phyloP scores from a whole-genome alignment of 1,284 basidiomycete genomes.

The Trametes sp. region DNA sequence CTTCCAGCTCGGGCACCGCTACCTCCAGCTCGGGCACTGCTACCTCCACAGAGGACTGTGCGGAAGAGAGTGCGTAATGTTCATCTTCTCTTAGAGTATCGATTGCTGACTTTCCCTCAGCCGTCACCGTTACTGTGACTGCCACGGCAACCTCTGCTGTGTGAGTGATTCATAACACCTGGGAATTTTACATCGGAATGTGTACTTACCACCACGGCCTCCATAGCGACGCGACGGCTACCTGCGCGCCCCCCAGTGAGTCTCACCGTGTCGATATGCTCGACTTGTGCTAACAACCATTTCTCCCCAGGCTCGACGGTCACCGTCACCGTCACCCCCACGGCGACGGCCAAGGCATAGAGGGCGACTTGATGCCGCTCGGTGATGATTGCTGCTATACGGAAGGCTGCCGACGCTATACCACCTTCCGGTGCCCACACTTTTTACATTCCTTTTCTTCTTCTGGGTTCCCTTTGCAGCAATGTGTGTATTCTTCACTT shows the following conservation, averaged over 20 bases:
- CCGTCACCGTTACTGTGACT: conserved; percentile 36
- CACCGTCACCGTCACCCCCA: conserved; percentile 25
- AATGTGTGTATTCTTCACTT: conserved; percentile 21
- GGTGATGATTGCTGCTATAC: conserved; percentile 25
- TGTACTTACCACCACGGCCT: not conserved
- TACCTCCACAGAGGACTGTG: conserved; percentile 22
- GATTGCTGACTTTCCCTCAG: conserved; percentile 24
- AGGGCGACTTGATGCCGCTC: conserved; percentile 8
- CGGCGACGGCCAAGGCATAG: conserved; percentile 17
- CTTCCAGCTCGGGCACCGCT: conserved; percentile 12
- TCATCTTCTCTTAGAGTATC: not conserved
- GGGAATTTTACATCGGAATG: too few relatives aligned
- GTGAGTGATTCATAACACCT: conserved; percentile 20
- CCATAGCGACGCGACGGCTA: conserved; percentile 14
- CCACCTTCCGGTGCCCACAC: conserved; percentile 19
- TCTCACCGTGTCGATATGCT: not conserved
- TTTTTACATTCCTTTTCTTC: not conserved
- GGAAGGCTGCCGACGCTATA: conserved; percentile 18
- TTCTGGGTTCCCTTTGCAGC: conserved; percentile 23
- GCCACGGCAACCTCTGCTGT: conserved; percentile 31
- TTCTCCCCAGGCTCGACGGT: conserved; percentile 16
- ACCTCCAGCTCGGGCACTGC: conserved; percentile 14
- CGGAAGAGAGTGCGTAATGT: conserved; percentile 10
- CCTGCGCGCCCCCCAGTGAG: conserved; percentile 26
- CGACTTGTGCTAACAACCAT: too few relatives aligned